Evolutionary conservation across 352 stramenopile genomes (phyloP), one percentile per base, ranked within the genome.

Genomic region (Globisporangium uncinulatum): DNA sequence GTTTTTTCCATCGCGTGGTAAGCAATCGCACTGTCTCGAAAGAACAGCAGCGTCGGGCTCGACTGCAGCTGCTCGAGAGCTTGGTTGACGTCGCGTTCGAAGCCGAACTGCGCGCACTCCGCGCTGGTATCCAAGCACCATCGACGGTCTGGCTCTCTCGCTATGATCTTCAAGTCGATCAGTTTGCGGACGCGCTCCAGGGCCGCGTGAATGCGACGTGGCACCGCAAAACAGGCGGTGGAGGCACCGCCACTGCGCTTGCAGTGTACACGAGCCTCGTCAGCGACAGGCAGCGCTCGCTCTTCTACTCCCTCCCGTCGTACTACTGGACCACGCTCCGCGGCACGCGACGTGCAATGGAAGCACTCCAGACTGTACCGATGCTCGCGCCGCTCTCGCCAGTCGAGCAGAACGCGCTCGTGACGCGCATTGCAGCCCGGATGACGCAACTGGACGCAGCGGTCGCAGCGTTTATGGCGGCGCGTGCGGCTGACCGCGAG

Each of bases 61-160:
- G 79, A 29, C 17, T 83, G 13, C 37, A 66, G 9, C 46, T 58
- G 21, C 52, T 86, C 5, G 56, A 69, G 29, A 52, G 62, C 7
- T 73, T 84, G 52, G 45, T 71, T 19, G 14, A 64, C 29, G 53
- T 70, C 6, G 75, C 71, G 0, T 85, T 86, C 55, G 61, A 75
- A 45, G 69, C 67, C 4, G 79, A 89, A 29, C 20, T 36, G 19
- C 59, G 63, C 44, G 71, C 66, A 34, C 61, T 89, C 14, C 53
- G 61, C 0, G 61, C 68, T 43, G 79, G 79, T 20, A 54, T 90
- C 4, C 66, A 79, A 52, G 61, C 73, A 0, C 76, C 79, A 7
- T 90, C 79, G 14, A 87, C 76, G 0, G 71, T 73, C 9, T 87
- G 77, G 79, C 83, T 83, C 51, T 83, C 79, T 3, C 54, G 14